Evolutionary conservation across 768 basidiomycete species (phyloP).

Genomic region (Boletellus ananiceps): DNA sequence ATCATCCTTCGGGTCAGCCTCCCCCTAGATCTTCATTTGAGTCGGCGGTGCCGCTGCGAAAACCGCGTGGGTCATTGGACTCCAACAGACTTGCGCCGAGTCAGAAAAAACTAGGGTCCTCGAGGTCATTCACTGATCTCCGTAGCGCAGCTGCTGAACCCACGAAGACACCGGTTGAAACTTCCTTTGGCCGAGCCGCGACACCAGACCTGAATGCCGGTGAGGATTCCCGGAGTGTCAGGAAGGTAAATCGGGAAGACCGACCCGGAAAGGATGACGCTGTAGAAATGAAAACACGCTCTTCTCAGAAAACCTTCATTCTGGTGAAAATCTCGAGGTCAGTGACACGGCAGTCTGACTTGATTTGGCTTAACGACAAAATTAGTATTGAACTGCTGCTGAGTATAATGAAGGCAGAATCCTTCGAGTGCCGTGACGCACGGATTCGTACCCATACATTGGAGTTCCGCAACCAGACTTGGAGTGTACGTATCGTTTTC

Average conservation of each 20-base stretch:
- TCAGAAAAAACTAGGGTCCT: slow-evolving; percentile 51
- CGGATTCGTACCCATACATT: slow-evolving; percentile 76
- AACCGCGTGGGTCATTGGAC: slow-evolving; percentile 32
- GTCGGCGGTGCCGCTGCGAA: slow-evolving; percentile 38
- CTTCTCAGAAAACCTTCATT: slow-evolving; percentile 80
- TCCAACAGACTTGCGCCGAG: slow-evolving; percentile 35
- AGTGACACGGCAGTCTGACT: slow-evolving; percentile 3
- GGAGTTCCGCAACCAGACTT: slow-evolving; percentile 78
- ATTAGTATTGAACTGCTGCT: slow-evolving; percentile 64
- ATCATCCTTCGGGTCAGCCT: slow-evolving; percentile 16
- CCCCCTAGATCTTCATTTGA: slow-evolving; percentile 46
- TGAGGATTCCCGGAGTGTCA: slow-evolving; percentile 22
- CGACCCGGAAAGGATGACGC: slow-evolving; percentile 48
- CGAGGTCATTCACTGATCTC: slow-evolving; percentile 69
- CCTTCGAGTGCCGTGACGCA: slow-evolving; percentile 78
- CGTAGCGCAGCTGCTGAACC: slow-evolving; percentile 42
- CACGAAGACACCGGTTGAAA: slow-evolving; percentile 16
- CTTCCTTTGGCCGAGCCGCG: slow-evolving; percentile 4
- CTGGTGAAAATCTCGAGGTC: slow-evolving; percentile 71
- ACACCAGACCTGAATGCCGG: slow-evolving; percentile 15
- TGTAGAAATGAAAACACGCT: slow-evolving; percentile 77
- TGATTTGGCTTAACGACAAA: slow-evolving; percentile 13
- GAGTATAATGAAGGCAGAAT: slow-evolving; percentile 78
- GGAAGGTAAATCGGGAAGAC: slow-evolving; percentile 17
- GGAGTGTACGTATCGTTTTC: slow-evolving; percentile 54